Evolutionary conservation across 192 early-diverging fungal genomes (phyloP).

Genomic region (Umbelopsis isabellina): DNA sequence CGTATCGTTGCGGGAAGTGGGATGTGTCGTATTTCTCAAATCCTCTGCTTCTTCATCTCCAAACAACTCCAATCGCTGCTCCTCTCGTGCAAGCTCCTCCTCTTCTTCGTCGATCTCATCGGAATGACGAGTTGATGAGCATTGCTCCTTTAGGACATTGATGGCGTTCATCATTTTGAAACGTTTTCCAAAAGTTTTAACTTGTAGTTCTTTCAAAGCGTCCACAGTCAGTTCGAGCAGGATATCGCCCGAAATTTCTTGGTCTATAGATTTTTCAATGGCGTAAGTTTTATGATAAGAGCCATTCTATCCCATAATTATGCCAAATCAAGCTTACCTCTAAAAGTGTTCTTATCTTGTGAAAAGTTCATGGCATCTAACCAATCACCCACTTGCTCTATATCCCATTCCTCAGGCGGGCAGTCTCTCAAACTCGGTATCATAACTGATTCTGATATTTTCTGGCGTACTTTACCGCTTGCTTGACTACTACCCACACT

Average conservation of each 20-base stretch:
- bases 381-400: conserved; percentile 31
- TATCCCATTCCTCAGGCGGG: conserved; percentile 33
- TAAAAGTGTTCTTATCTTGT: conserved; percentile 23
- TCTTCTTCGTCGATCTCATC: conserved; percentile 13
- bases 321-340: conserved; percentile 17
- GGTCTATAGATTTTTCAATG: conserved; percentile 43
- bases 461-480: background rate
- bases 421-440: conserved; percentile 5
- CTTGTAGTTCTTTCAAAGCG: conserved; percentile 66
- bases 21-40: background rate
- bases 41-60: conserved; percentile 14
- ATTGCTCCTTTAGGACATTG: conserved; percentile 48
- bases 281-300: background rate
- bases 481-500: conserved; percentile 15
- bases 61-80: background rate
- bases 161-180: conserved; percentile 71
- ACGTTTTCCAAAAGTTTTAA: conserved; percentile 65
- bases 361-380: conserved; percentile 29
- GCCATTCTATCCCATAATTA: background rate
- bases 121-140: background rate
- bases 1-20: background rate
- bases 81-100: conserved; percentile 11
- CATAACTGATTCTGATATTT: background rate
- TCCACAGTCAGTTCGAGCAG: conserved; percentile 65
- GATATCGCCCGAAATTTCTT: conserved; percentile 68